phyloP scores from a whole-genome alignment of 495 filamentous ascomycete genomes.

The Daldinia vernicosa region DNA sequence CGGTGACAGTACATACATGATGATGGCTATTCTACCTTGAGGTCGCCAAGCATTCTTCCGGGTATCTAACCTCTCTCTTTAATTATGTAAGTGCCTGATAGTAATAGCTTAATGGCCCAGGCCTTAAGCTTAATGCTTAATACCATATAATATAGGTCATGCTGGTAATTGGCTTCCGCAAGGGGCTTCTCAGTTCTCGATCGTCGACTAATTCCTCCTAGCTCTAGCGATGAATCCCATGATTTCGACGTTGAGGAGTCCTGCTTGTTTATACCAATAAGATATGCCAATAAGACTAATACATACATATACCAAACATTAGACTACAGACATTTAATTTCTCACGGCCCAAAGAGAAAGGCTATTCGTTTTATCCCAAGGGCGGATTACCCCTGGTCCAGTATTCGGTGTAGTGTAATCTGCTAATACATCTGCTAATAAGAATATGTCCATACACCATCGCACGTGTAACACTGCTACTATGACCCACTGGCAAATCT shows the following conservation, averaged over 20 bases:
- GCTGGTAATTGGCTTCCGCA: neutral
- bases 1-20: conserved; percentile 7
- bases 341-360: neutral
- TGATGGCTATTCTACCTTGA: neutral
- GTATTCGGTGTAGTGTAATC: neutral
- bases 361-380: neutral
- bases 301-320: neutral
- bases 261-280: neutral
- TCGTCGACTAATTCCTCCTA: conserved; percentile 9
- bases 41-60: neutral
- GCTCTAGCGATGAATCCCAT: conserved; percentile 22
- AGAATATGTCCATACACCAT: neutral
- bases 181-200: conserved; percentile 13
- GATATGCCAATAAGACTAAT: neutral
- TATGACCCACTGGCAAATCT: neutral
- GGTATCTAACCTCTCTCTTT: neutral
- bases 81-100: neutral
- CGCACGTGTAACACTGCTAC: neutral
- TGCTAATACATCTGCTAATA: neutral
- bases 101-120: neutral
- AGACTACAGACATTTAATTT: neutral
- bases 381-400: neutral
- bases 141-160: neutral
- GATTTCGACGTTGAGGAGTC: conserved; percentile 5
- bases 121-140: neutral